Conservation (phyloP, 2,329 filamentous ascomycete species). For the Diaporthe longicolla region DNA sequence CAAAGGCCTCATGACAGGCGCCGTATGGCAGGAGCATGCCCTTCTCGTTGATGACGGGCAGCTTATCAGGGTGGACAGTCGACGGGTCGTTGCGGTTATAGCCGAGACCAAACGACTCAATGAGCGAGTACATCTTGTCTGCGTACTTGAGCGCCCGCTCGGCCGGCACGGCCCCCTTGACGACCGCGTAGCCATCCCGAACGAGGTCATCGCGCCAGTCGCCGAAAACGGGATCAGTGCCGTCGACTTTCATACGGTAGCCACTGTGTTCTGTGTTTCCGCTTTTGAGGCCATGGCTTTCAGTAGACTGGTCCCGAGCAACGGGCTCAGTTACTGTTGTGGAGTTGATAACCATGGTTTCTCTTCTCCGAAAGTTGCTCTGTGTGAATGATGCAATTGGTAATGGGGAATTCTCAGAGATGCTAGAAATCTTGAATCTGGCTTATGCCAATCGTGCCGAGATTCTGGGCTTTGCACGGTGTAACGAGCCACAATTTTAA, state of each 20-base stretch:
- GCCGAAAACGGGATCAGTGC: constrained; percentile 23
- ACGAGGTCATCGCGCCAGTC: constrained; percentile 44
- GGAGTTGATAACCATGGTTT: constrained; percentile 22
- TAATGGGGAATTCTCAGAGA: not conserved
- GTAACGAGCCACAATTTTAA: constrained; percentile 16
- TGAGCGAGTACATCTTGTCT: constrained; percentile 40
- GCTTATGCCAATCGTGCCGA: not conserved
- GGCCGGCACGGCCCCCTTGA: constrained; percentile 38
- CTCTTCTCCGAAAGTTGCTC: not conserved
- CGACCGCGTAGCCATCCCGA: constrained; percentile 47
- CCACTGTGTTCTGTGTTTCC: not conserved
- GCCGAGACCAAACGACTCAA: constrained; percentile 39
- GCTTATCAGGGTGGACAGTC: constrained; percentile 41
- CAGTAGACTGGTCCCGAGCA: not conserved
- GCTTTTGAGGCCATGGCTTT: not conserved
- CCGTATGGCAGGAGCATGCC: constrained; percentile 64
- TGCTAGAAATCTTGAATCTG: not conserved
- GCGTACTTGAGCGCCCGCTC: constrained; percentile 40
- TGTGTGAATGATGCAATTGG: not conserved
- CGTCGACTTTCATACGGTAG: constrained; percentile 28
- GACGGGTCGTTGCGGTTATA: constrained; percentile 43
- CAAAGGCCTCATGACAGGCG: constrained; percentile 63
- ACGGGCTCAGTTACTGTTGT: constrained; percentile 5
- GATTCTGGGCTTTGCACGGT: not conserved
- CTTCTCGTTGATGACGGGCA: constrained; percentile 58